Evolutionary conservation across 2,329 filamentous ascomycete species (phyloP), one percentile per base, ranked within the genome.

Genomic region (Fusarium torulosum): DNA sequence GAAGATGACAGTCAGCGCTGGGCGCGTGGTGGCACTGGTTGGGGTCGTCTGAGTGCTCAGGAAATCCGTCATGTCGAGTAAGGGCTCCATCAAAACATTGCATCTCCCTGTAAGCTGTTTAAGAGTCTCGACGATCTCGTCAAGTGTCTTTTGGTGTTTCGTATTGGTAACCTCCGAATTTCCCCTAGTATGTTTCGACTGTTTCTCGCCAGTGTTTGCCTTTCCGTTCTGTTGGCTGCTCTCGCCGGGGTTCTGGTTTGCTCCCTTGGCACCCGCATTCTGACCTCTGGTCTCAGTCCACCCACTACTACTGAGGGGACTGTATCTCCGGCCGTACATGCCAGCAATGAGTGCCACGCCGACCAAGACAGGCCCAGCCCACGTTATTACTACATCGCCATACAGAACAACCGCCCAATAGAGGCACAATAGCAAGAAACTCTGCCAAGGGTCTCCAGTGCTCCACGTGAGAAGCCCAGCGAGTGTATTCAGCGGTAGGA

Each of bases 111-210:
- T 98, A 71, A 99, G 93, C 69, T 94, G 89, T 77, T 94, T 93
- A 43, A 99, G 81, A 0, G 93, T 97, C 72, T 98, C 94, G 57
- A 99, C 92, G 63, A 99, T 99, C 80, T 99, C 96, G 77, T 99
- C 96, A 52, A 99, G 80, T 50, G 94, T 97, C 82, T 97, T 97
- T 74, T 97, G 93, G 73, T 96, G 92, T 61, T 91, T 90, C 41
- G 90, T 90, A 63, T 86, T 89, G 8, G 85, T 87, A 17, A 80
- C 76, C 72, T 93, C 92, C 10, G 84, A 85, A 35, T 79, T 76
- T 20, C 79, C 80, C n/a, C 81, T 76, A 54, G 79, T 77, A 66
- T 86, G 85, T 20, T 77, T 77, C 17, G 69, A 38, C 53, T 77
- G 67, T 40, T 72, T 75, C 31, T 77, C 75, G 37, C 70, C 52